Evolutionary conservation across 2,329 filamentous ascomycete genomes (phyloP).

Genomic region (Calonectria fujianensis): DNA sequence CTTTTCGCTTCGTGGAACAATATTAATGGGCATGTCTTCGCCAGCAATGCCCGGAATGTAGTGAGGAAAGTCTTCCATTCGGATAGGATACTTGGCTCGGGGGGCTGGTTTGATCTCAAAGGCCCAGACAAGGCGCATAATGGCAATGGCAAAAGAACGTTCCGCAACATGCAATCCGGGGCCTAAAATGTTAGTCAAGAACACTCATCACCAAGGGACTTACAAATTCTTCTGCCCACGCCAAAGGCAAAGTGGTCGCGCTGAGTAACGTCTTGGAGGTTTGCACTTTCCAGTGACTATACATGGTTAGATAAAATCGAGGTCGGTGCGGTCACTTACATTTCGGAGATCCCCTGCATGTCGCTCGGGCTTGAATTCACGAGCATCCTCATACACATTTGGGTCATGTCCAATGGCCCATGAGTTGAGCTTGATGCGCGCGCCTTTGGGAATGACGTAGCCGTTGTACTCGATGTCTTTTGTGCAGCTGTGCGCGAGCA

Average conservation of each 20-base stretch:
- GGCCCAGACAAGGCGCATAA: conserved; percentile 30
- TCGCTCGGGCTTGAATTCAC: conserved; percentile 30
- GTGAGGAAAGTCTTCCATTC: conserved; percentile 21
- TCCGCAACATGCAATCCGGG: conserved; percentile 35
- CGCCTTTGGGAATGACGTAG: conserved; percentile 32
- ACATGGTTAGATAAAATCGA: background rate
- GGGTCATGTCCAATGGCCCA: conserved; percentile 37
- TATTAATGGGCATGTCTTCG: conserved; percentile 30
- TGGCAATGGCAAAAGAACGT: conserved; percentile 30
- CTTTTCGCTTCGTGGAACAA: conserved; percentile 13
- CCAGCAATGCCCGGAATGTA: conserved; percentile 28
- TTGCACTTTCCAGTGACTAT: conserved; percentile 28
- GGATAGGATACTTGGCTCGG: conserved; percentile 19
- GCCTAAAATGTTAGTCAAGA: conserved; percentile 3
- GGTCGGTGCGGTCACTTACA: background rate
- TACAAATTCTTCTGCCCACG: conserved; percentile 25
- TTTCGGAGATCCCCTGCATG: conserved; percentile 22
- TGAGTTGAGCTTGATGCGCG: conserved; percentile 27
- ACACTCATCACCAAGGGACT: no score
- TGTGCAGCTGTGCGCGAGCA: conserved; percentile 18
- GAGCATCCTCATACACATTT: conserved; percentile 2
- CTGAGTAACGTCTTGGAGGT: conserved; percentile 20
- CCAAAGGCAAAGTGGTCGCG: conserved; percentile 37
- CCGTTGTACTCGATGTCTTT: conserved; percentile 25
- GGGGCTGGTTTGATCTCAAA: conserved; percentile 28